Percentiles rank a stretch among this genome's conserved stretches.
phyloP scores from a whole-genome alignment of 176 grass and related monocot species.

The Cocos nucifera region DNA sequence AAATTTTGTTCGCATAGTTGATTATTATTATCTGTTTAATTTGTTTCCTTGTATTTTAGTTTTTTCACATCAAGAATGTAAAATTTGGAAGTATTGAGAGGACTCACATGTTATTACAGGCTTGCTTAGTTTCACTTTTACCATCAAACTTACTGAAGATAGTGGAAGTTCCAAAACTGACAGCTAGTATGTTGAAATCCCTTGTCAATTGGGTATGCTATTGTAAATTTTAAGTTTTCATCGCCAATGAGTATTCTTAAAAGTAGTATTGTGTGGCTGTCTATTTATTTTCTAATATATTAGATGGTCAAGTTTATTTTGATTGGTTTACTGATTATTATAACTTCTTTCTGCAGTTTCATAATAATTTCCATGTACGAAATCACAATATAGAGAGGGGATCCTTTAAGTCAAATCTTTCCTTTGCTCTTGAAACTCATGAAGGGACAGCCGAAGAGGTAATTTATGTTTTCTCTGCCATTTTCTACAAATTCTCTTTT shows the following conservation, averaged over 20 bases:
- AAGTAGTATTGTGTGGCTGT: no score
- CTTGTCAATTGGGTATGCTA: conserved; percentile 73
- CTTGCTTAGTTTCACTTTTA: conserved; percentile 83
- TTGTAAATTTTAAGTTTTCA: background rate
- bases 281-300: no score
- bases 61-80: no score
- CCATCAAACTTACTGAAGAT: conserved; percentile 46
- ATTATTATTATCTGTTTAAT: no score
- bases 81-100: no score
- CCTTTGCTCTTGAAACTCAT: conserved; percentile 64
- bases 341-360: conserved; percentile 55
- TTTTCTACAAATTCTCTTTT: background rate
- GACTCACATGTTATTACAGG: conserved; percentile 35
- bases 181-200: conserved; percentile 36
- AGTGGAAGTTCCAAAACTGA: conserved; percentile 47
- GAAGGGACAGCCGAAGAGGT: conserved; percentile 88
- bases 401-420: conserved; percentile 79
- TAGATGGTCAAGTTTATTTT: no score
- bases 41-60: no score
- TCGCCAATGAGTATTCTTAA: no score
- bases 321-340: no score
- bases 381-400: conserved; percentile 38
- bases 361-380: conserved; percentile 57
- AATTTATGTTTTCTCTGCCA: background rate
- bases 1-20: no score